A percentile compares a stretch with the other conserved stretches of the same genome.
Conservation (phyloP, 2,329 filamentous ascomycete species). For the Tolypocladium pustulatum region DNA sequence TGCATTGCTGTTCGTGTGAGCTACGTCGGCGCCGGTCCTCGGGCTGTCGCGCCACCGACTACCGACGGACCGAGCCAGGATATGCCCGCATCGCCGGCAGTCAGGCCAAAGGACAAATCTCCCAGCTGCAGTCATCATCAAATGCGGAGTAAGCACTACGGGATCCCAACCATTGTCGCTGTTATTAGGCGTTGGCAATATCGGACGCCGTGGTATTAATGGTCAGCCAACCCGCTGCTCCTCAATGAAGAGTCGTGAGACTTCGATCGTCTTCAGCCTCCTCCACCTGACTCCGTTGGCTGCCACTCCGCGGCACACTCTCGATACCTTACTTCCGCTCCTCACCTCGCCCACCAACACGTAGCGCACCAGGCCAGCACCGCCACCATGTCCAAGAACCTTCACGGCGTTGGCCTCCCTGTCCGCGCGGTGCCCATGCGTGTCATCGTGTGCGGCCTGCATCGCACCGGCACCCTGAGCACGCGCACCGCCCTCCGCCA, state of each 20-base stretch:
- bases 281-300: background rate
- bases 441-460: conserved; percentile 27
- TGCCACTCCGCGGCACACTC: background rate
- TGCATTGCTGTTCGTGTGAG: background rate
- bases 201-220: background rate
- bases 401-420: conserved; percentile 1
- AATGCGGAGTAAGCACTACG: background rate
- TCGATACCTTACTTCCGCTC: background rate
- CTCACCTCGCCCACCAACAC: background rate
- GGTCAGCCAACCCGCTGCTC: background rate
- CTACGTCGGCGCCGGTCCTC: background rate
- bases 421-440: conserved; percentile 26
- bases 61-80: background rate
- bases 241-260: background rate
- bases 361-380: background rate
- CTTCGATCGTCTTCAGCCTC: background rate
- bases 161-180: background rate
- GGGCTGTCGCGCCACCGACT: background rate
- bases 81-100: background rate
- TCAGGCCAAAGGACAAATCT: background rate
- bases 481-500: conserved; percentile 9
- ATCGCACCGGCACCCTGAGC: conserved; percentile 28
- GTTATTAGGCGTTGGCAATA: background rate
- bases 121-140: background rate
- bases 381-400: background rate